phyloP scores from a whole-genome alignment of 1,139 yeast genomes.

The Saccharomyces hybrid region DNA sequence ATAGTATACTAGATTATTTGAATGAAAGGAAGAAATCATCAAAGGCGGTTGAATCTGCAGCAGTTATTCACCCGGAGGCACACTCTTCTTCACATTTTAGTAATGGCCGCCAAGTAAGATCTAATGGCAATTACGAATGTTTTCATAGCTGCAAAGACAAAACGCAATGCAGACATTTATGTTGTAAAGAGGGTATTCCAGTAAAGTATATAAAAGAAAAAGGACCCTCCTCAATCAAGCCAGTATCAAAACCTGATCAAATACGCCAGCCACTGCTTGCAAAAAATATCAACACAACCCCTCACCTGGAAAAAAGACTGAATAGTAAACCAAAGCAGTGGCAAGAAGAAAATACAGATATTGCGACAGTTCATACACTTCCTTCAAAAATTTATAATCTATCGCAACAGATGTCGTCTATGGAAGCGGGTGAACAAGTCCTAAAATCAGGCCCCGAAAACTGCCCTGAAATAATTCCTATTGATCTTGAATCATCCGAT shows the following conservation, averaged over 20 bases:
- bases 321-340: neutral
- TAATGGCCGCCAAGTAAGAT: constrained; percentile 4
- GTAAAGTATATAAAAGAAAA: constrained; percentile 5
- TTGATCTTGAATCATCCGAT: neutral
- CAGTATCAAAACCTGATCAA: neutral
- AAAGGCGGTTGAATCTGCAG: neutral
- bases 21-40: neutral
- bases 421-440: neutral
- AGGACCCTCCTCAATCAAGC: neutral
- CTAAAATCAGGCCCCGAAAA: neutral
- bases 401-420: neutral
- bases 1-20: constrained; percentile 16
- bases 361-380: neutral
- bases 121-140: constrained; percentile 34
- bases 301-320: neutral
- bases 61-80: neutral
- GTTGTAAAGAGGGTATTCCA: constrained; percentile 40
- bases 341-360: neutral
- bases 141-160: constrained; percentile 36
- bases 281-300: neutral
- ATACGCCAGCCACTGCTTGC: neutral
- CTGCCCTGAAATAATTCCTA: neutral
- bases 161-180: constrained; percentile 36
- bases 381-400: neutral
- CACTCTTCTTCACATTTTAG: neutral